These are phyloP conservation scores for Ilyonectria mors-panacis DNA, from an alignment of 2,329 filamentous ascomycete genomes.

Conservation along the genomic window DNA sequence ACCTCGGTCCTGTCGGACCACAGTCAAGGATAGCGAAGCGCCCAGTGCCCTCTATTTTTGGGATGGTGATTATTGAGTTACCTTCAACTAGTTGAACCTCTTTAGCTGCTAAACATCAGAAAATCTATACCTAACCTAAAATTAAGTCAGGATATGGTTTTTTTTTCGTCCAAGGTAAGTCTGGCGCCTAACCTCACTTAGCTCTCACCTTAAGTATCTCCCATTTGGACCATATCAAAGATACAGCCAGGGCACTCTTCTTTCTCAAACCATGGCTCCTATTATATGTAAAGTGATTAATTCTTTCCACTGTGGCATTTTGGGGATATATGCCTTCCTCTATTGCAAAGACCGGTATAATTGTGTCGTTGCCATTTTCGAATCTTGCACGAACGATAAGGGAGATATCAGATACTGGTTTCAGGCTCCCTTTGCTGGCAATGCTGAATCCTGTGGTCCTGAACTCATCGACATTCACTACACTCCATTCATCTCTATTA, in stretches of 20 bases:
- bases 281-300: conserved; percentile 23
- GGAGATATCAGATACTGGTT: conserved; percentile 28
- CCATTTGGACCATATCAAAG: no score
- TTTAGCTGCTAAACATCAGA: no score
- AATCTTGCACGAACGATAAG: conserved; percentile 18
- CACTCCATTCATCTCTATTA: conserved; percentile 2
- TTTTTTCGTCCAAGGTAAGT: background rate
- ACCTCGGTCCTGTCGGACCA: no score
- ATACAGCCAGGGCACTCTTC: no score
- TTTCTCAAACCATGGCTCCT: conserved; percentile 3
- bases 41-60: no score
- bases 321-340: conserved; percentile 25
- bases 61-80: no score
- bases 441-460: background rate
- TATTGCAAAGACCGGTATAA: conserved; percentile 13
- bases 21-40: no score
- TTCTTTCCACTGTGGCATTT: conserved; percentile 1
- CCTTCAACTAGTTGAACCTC: no score
- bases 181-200: background rate
- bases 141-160: background rate
- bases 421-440: background rate
- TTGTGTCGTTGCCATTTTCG: conserved; percentile 3
- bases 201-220: background rate
- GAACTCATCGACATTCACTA: conserved; percentile 6
- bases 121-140: background rate